Conservation (phyloP, 768 basidiomycete species). For the Naganishia onofrii region DNA sequence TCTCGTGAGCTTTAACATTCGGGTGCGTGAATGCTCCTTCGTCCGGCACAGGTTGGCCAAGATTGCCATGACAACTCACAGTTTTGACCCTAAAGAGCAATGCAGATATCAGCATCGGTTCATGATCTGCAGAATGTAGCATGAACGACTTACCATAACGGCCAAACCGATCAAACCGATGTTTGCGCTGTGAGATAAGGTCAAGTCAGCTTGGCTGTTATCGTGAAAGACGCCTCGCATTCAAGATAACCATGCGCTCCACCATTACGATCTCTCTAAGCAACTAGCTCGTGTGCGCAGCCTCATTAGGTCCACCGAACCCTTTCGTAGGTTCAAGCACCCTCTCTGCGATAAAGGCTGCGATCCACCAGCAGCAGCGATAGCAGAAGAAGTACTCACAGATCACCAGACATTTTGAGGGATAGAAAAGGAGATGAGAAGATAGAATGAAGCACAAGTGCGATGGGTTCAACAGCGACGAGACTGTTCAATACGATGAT, state of each 20-base stretch:
- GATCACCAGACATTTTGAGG: conserved; percentile 26
- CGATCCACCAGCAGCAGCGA: not conserved
- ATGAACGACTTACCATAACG: conserved; percentile 75
- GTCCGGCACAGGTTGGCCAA: not conserved
- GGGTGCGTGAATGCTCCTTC: not conserved
- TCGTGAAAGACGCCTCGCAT: not conserved
- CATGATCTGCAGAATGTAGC: too few relatives aligned
- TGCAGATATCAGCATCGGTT: not conserved
- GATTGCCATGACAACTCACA: conserved; percentile 1
- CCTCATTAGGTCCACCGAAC: too few relatives aligned
- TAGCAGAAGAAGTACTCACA: not conserved
- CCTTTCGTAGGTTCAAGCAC: too few relatives aligned
- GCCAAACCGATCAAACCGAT: conserved; percentile 97
- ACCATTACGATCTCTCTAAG: too few relatives aligned
- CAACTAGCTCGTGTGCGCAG: too few relatives aligned
- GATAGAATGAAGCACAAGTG: not conserved
- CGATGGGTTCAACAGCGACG: not conserved
- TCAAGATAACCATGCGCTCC: too few relatives aligned
- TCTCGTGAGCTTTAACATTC: conserved; percentile 25
- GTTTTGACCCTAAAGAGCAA: conserved; percentile 16
- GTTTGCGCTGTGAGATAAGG: conserved; percentile 68
- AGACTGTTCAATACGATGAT: not conserved
- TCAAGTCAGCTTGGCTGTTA: not conserved
- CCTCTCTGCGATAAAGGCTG: not conserved
- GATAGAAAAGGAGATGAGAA: not conserved